Conservation (phyloP, 352 stramenopile genomes). For the Pythium angustatum region DNA sequence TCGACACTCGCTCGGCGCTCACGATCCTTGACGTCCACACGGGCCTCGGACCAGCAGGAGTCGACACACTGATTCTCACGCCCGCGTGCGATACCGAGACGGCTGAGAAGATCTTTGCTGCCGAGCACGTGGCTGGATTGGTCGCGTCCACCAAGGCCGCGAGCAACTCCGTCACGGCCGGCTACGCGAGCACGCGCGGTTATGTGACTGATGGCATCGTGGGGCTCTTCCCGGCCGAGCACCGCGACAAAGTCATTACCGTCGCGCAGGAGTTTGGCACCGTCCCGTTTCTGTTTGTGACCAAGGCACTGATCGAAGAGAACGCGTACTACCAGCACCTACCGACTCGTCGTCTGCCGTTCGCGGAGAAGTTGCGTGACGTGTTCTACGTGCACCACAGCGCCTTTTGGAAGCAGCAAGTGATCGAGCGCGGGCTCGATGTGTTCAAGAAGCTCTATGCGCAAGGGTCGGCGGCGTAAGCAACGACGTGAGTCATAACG, state of each 20-base stretch:
- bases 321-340: constrained; percentile 63
- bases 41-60: constrained; percentile 73
- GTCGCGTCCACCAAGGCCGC: constrained; percentile 33
- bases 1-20: constrained; percentile 40
- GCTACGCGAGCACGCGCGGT: constrained; percentile 55
- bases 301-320: constrained; percentile 66
- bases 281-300: constrained; percentile 50
- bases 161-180: constrained; percentile 39
- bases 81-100: constrained; percentile 18
- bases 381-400: constrained; percentile 84
- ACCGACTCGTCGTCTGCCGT: constrained; percentile 46
- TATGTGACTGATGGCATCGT: constrained; percentile 46
- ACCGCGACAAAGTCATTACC: constrained; percentile 30
- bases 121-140: constrained; percentile 26
- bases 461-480: constrained; percentile 4
- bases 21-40: constrained; percentile 93
- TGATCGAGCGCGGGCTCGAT: constrained; percentile 50
- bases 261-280: constrained; percentile 79
- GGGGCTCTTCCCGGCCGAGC: constrained; percentile 30
- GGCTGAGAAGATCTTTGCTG: constrained; percentile 6
- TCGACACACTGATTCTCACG: constrained; percentile 49
- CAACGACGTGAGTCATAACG: neutral
- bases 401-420: constrained; percentile 56
- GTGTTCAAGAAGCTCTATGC: constrained; percentile 52
- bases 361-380: constrained; percentile 65